phyloP scores from a whole-genome alignment of 208 protist species.

The Blastocrithidia nonstop region DNA sequence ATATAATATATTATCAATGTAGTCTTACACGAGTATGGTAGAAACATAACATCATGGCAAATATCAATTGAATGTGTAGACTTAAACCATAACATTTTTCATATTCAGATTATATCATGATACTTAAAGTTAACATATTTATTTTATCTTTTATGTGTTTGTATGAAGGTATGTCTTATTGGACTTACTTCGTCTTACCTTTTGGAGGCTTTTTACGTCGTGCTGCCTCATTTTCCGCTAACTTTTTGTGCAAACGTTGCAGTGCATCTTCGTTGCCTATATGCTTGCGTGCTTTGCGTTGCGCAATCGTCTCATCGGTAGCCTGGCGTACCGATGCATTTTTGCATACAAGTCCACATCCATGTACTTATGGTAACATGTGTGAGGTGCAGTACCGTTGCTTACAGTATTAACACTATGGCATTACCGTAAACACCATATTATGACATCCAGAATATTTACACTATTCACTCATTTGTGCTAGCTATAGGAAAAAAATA shows the following conservation, averaged over 20 bases:
- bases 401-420: conserved; percentile 48
- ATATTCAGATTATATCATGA: too few species aligned
- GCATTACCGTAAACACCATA: conserved; percentile 35
- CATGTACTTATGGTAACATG: conserved; percentile 69
- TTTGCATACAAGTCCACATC: conserved; percentile 56
- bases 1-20: too few species aligned
- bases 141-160: too few species aligned
- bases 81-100: too few species aligned
- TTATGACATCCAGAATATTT: conserved; percentile 9
- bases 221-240: conserved; percentile 25
- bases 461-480: conserved; percentile 23
- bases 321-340: conserved; percentile 38
- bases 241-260: conserved; percentile 34
- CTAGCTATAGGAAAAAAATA: too few species aligned
- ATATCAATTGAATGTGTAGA: too few species aligned
- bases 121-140: too few species aligned
- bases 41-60: too few species aligned
- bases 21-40: too few species aligned
- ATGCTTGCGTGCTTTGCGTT: conserved; percentile 38
- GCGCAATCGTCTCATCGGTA: conserved; percentile 30
- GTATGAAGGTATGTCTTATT: too few species aligned
- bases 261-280: conserved; percentile 56
- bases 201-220: conserved; percentile 32
- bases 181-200: background rate
- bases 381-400: conserved; percentile 58